Percentiles rank a stretch among this genome's conserved stretches.
Conservation (phyloP, 2,329 filamentous ascomycete species). For the Exophiala viscosa region DNA sequence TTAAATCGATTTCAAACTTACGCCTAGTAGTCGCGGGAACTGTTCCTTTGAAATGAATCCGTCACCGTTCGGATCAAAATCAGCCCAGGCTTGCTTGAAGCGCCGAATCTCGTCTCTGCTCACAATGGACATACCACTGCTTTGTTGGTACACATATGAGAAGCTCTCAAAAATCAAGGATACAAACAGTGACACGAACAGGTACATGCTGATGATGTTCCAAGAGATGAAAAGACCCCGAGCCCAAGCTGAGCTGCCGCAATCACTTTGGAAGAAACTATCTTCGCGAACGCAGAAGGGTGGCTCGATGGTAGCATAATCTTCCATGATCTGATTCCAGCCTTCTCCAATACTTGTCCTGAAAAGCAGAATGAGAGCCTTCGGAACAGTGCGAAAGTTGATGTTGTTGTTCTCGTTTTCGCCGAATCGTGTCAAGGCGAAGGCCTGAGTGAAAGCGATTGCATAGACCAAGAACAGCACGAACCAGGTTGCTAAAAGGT, state of each 20-base stretch:
- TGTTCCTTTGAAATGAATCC: slow-evolving; percentile 87
- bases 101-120: slow-evolving; percentile 90
- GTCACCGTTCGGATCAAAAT: slow-evolving; percentile 84
- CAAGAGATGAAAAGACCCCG: slow-evolving; percentile 86
- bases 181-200: slow-evolving; percentile 96
- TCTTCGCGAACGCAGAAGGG: slow-evolving; percentile 72
- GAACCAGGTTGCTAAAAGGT: slow-evolving; percentile 93
- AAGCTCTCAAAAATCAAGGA: slow-evolving; percentile 99
- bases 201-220: slow-evolving; percentile 99
- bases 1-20: slow-evolving; percentile 37
- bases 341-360: slow-evolving; percentile 90
- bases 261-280: slow-evolving; percentile 83
- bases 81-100: slow-evolving; percentile 98
- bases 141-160: slow-evolving; percentile 97
- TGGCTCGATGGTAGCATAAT: slow-evolving; percentile 74
- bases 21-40: slow-evolving; percentile 82
- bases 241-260: slow-evolving; percentile 86
- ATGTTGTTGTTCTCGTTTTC: slow-evolving; percentile 68
- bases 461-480: slow-evolving; percentile 95
- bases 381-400: slow-evolving; percentile 92
- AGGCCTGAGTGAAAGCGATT: slow-evolving; percentile 92
- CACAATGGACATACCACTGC: slow-evolving; percentile 84
- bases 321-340: slow-evolving; percentile 97
- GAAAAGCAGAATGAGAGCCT: slow-evolving; percentile 89
- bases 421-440: slow-evolving; percentile 88